phyloP scores from a whole-genome alignment of 2,329 filamentous ascomycete species.

The Trichoderma simmonsii region DNA sequence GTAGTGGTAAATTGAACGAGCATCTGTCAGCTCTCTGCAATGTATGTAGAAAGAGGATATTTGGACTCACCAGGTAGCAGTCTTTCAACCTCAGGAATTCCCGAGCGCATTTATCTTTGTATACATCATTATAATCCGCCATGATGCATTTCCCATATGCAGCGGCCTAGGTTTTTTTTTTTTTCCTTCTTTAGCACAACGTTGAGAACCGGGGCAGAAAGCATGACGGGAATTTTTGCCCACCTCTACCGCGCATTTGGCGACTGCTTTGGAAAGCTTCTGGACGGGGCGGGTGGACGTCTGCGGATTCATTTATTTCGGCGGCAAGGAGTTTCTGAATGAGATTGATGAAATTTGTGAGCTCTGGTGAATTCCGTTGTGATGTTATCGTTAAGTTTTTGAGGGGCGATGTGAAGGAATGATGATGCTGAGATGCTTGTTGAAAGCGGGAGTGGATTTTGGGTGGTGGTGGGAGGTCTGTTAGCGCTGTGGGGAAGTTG shows the following conservation, averaged over 20 bases:
- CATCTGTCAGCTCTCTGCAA: background rate
- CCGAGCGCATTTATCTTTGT: constrained; percentile 83
- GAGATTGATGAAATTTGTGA: no score
- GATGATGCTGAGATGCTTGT: background rate
- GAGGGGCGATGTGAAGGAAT: background rate
- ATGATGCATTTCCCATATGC: constrained; percentile 90
- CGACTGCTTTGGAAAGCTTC: constrained; percentile 52
- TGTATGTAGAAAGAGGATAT: background rate
- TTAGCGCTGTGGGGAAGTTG: background rate
- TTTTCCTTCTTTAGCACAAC: background rate
- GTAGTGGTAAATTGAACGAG: background rate
- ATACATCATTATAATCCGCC: constrained; percentile 81
- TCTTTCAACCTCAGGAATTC: constrained; percentile 85
- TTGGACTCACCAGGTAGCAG: constrained; percentile 54
- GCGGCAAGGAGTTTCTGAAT: background rate
- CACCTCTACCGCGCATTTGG: constrained; percentile 56
- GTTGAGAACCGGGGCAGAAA: background rate
- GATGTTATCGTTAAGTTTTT: background rate
- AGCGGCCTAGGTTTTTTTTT: constrained; percentile 63
- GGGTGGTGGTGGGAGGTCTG: background rate
- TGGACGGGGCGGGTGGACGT: constrained; percentile 47
- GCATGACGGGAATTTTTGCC: constrained; percentile 15
- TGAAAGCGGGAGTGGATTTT: background rate
- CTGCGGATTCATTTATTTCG: background rate
- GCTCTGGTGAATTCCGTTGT: no score